Evolutionary conservation across 495 filamentous ascomycete genomes (phyloP).

Genomic region (Penicillium lagena): DNA sequence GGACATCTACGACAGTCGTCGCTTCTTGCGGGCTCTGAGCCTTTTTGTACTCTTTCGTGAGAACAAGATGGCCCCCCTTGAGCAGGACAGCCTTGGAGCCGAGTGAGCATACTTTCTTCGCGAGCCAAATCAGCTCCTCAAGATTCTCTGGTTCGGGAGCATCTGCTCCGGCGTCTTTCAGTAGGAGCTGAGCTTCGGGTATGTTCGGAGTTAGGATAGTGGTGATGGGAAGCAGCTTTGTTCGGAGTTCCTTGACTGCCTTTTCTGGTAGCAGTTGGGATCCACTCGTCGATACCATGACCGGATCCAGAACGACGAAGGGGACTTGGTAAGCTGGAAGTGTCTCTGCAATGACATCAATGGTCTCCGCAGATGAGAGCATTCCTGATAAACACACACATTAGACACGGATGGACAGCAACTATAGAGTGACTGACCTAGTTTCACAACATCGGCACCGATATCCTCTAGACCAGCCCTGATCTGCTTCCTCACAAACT

Average conservation of each 20-base stretch:
- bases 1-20: conserved; percentile 65
- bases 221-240: conserved; percentile 64
- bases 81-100: conserved; percentile 77
- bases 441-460: conserved; percentile 84
- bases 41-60: conserved; percentile 51
- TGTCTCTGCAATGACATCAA: conserved; percentile 66
- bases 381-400: conserved; percentile 54
- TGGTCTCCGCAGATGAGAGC: conserved; percentile 74
- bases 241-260: conserved; percentile 59
- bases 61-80: conserved; percentile 88
- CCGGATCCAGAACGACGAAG: conserved; percentile 77
- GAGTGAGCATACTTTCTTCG: conserved; percentile 54
- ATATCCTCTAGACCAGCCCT: conserved; percentile 78
- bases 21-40: conserved; percentile 51
- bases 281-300: conserved; percentile 89
- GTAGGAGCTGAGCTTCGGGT: conserved; percentile 73
- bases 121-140: conserved; percentile 59
- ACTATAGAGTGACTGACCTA: conserved; percentile 48
- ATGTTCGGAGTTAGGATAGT: conserved; percentile 88
- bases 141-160: conserved; percentile 45
- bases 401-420: too few species aligned
- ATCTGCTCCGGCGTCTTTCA: conserved; percentile 51
- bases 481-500: conserved; percentile 79
- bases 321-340: conserved; percentile 53
- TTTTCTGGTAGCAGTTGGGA: conserved; percentile 64